Evolutionary conservation across 225 moss, liverwort and hornwort genomes (phyloP).

Genomic region (Neckera pumila): DNA sequence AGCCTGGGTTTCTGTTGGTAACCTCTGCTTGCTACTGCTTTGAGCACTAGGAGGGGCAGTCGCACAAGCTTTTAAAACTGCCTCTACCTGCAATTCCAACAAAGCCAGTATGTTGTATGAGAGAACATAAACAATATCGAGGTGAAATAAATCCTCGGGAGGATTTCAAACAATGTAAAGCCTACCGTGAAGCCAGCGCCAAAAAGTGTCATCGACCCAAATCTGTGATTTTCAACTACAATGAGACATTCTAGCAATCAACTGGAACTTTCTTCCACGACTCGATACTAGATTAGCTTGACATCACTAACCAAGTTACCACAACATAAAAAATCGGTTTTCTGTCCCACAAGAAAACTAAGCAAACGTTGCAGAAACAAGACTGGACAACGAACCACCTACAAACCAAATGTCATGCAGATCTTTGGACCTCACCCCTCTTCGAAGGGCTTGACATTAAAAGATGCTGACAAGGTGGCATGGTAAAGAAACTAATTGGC

Average conservation of each 20-base stretch:
- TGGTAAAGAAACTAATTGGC: background rate
- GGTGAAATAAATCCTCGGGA: background rate
- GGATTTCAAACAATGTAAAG: background rate
- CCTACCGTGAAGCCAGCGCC: background rate
- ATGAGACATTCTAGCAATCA: background rate
- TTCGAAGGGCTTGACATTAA: background rate
- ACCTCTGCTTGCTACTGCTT: slow-evolving; percentile 3
- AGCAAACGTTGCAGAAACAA: background rate
- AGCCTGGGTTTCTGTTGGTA: background rate
- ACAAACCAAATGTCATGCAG: background rate
- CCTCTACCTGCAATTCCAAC: slow-evolving; percentile 59
- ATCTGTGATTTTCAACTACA: background rate
- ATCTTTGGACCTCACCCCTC: background rate
- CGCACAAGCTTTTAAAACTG: slow-evolving; percentile 68
- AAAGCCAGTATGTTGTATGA: background rate
- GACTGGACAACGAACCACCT: background rate
- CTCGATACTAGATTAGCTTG: background rate
- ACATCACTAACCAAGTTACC: background rate
- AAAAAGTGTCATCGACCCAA: background rate
- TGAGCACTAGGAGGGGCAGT: slow-evolving; percentile 19
- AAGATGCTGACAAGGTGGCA: background rate
- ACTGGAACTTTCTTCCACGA: background rate
- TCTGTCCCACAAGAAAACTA: background rate
- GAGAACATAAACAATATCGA: background rate
- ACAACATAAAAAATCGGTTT: background rate